A percentile compares a stretch with the other conserved stretches of the same genome.
phyloP scores from a whole-genome alignment of 805 yeast species.

The Candida krabiensis region DNA sequence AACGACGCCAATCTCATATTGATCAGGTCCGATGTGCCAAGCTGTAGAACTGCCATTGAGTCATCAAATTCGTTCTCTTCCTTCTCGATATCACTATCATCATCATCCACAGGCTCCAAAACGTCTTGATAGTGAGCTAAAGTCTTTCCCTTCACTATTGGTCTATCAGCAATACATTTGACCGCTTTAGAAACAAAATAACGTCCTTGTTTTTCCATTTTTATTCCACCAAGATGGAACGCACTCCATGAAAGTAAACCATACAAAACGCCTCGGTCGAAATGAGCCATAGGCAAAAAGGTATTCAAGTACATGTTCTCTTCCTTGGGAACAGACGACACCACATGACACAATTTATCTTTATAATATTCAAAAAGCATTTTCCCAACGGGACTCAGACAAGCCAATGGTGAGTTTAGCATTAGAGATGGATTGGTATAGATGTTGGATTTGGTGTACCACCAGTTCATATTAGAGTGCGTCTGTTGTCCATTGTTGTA shows the following conservation, averaged over 20 bases:
- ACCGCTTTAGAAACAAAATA: slow-evolving; percentile 50
- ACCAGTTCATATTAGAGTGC: too few relatives aligned
- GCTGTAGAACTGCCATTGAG: slow-evolving; percentile 8
- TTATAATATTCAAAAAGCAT: slow-evolving; percentile 50
- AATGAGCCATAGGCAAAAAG: slow-evolving; percentile 55
- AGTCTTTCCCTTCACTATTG: slow-evolving; percentile 25
- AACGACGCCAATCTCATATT: slow-evolving; percentile 60
- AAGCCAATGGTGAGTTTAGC: slow-evolving; percentile 25
- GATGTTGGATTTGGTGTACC: slow-evolving; percentile 16
- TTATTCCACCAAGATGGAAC: slow-evolving; percentile 45
- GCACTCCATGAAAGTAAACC: slow-evolving; percentile 58
- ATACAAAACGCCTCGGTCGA: slow-evolving; percentile 49
- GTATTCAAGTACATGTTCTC: slow-evolving; percentile 53
- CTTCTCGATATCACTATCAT: slow-evolving; percentile 24
- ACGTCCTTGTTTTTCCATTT: slow-evolving; percentile 47
- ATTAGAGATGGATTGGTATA: slow-evolving; percentile 32
- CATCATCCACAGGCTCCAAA: slow-evolving; percentile 25
- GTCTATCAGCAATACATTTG: slow-evolving; percentile 38
- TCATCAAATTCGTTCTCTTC: slow-evolving; percentile 11
- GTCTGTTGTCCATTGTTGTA: too few relatives aligned
- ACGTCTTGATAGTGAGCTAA: slow-evolving; percentile 21
- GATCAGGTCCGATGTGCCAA: slow-evolving; percentile 33
- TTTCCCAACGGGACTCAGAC: slow-evolving; percentile 35
- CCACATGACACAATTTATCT: slow-evolving; percentile 41
- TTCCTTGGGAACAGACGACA: slow-evolving; percentile 49